phyloP scores from a whole-genome alignment of 805 yeast species.

The Nakazawaea laoshanensis region DNA sequence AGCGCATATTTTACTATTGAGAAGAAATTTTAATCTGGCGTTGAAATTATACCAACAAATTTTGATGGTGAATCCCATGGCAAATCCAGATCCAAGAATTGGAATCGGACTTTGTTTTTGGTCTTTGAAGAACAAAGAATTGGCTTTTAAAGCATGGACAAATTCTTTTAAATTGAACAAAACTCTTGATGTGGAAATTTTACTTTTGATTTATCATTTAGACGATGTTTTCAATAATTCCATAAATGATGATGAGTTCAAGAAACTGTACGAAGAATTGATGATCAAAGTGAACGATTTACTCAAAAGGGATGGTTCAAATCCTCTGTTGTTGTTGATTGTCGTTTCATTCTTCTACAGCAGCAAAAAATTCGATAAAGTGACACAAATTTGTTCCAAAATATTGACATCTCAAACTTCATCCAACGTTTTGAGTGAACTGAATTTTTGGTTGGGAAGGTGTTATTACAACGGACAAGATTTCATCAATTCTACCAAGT shows the following conservation, averaged over 20 bases:
- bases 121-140: conserved; percentile 68
- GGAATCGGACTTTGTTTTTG: conserved; percentile 95
- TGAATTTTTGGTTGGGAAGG: conserved; percentile 82
- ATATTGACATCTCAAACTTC: neutral
- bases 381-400: conserved; percentile 39
- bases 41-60: conserved; percentile 80
- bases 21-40: conserved; percentile 65
- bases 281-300: conserved; percentile 38
- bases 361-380: conserved; percentile 48
- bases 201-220: conserved; percentile 61
- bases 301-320: conserved; percentile 31
- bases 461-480: conserved; percentile 54
- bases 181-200: conserved; percentile 51
- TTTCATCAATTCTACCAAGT: conserved; percentile 59
- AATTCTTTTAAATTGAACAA: conserved; percentile 60
- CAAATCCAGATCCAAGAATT: conserved; percentile 86
- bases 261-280: conserved; percentile 47
- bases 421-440: conserved; percentile 42
- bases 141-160: conserved; percentile 80
- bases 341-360: conserved; percentile 69
- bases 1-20: conserved; percentile 71
- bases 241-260: conserved; percentile 53
- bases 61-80: conserved; percentile 63
- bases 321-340: conserved; percentile 56
- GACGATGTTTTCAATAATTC: conserved; percentile 53